Evolutionary conservation across 495 filamentous ascomycete genomes (phyloP), one percentile per base, ranked within the genome.

Genomic region (Diplogelasinospora grovesii): DNA sequence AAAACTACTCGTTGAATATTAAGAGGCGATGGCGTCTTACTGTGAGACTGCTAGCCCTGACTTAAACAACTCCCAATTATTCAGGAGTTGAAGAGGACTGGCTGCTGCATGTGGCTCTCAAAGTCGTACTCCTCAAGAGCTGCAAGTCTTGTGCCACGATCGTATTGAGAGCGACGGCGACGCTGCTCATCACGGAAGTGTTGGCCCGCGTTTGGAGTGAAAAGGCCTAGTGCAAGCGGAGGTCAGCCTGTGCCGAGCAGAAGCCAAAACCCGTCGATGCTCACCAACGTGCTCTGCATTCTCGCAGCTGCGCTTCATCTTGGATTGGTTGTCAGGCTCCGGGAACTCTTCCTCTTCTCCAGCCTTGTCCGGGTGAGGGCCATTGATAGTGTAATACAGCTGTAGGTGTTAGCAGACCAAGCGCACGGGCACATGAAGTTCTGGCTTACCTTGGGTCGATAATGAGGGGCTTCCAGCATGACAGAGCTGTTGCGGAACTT

Each of bases 401-500:
- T 78, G 36, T 8, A n/a, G 26, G 15, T 18, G 34, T 56, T 24
- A 51, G 46, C 49, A 13, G 39, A n/a, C 20, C n/a, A 31, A n/a
- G n/a, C n/a, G n/a, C n/a, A n/a, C n/a, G n/a, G n/a, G n/a, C n/a
- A 22, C 10, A 19, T 2, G 10, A 22, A 11, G 11, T 15, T 25
- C 22, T 8, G 27, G 46, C 54, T 49, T 60, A 89, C 86, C 71
- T 92, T 93, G 2, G 90, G 90, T 8, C 89, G 83, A 54, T 84
- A 90, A 15, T 80, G 79, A 4, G 77, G 69, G 28, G 80, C 73
- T 61, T 96, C 87, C 8, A 88, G 66, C 85, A 96, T 96, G 10
- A 98, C 88, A 4, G 85, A 86, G 38, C 87, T 95, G 63, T 98
- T 98, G 15, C 90, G 82, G 62, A 98, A 97, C 50, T 96, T 94